Conservation (phyloP, 257 asterid genomes). For the Penstemon davidsonii region DNA sequence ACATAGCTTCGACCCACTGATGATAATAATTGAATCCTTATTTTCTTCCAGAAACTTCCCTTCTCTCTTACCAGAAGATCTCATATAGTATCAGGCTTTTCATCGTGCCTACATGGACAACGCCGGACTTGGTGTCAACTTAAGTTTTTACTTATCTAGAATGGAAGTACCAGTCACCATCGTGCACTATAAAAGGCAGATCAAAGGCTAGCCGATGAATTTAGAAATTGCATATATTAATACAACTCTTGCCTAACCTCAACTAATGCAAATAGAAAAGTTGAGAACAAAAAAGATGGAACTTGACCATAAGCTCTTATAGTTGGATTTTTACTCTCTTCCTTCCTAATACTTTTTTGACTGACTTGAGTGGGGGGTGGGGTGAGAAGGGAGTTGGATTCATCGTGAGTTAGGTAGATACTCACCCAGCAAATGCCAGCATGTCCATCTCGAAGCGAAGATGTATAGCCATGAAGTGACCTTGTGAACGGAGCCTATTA, state of each 20-base stretch:
- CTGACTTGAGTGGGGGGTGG: background rate
- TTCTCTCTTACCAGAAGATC: slow-evolving; percentile 14
- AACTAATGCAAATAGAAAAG: slow-evolving; percentile 7
- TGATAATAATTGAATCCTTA: slow-evolving; percentile 3
- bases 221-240: slow-evolving; percentile 16
- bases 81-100: background rate
- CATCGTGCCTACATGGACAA: background rate
- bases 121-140: slow-evolving; percentile 4
- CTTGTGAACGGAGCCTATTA: slow-evolving; percentile 80
- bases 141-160: background rate
- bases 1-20: slow-evolving; percentile 12
- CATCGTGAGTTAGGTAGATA: slow-evolving; percentile 19
- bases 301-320: slow-evolving; percentile 8
- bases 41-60: slow-evolving; percentile 18
- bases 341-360: no score
- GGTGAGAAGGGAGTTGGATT: slow-evolving; percentile 3
- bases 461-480: slow-evolving; percentile 96
- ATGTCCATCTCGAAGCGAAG: slow-evolving; percentile 99
- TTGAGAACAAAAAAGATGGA: slow-evolving; percentile 1
- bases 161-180: background rate
- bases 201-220: slow-evolving; percentile 9
- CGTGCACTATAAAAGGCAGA: slow-evolving; percentile 22
- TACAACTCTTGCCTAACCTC: slow-evolving; percentile 21
- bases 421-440: slow-evolving; percentile 99
- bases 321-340: no score